These are phyloP conservation scores for Saprolegnia parasitica DNA, from an alignment of 352 stramenopile genomes.

Conservation along the genomic window DNA sequence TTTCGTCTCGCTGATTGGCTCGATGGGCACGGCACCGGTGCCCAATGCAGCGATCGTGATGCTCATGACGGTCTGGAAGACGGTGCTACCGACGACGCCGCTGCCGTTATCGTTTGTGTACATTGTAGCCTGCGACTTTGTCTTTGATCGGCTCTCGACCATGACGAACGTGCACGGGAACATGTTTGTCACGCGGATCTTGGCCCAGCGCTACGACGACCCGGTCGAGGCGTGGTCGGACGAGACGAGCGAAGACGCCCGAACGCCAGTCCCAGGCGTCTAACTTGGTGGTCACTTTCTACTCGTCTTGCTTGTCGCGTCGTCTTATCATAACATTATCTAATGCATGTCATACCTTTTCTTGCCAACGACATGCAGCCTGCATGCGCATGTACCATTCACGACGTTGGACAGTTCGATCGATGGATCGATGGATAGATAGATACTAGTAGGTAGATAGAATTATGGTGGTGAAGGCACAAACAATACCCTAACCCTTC, in stretches of 20 bases:
- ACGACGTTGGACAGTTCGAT: too few species aligned
- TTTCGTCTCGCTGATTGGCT: slow-evolving; percentile 48
- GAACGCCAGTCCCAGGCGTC: neutral
- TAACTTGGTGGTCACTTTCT: too few species aligned
- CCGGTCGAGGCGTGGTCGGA: neutral
- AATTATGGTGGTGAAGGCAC: too few species aligned
- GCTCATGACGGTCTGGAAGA: slow-evolving; percentile 66
- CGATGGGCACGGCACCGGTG: slow-evolving; percentile 55
- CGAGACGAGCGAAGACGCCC: neutral
- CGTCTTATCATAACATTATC: too few species aligned
- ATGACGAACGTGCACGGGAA: slow-evolving; percentile 58
- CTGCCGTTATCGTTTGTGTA: slow-evolving; percentile 31
- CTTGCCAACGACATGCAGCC: too few species aligned
- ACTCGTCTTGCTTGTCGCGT: too few species aligned
- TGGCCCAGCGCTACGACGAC: slow-evolving; percentile 39
- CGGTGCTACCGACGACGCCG: slow-evolving; percentile 41
- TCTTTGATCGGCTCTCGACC: slow-evolving; percentile 53
- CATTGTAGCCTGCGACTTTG: slow-evolving; percentile 56
- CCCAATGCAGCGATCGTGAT: slow-evolving; percentile 55
- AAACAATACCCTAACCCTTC: too few species aligned
- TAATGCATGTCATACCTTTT: too few species aligned
- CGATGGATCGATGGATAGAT: too few species aligned
- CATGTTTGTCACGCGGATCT: slow-evolving; percentile 55
- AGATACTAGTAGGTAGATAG: too few species aligned
- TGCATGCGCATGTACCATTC: too few species aligned